Evolutionary conservation across 2,329 filamentous ascomycete species (phyloP), one percentile per base, ranked within the genome.

Genomic region (Colletotrichum orchidophilum): DNA sequence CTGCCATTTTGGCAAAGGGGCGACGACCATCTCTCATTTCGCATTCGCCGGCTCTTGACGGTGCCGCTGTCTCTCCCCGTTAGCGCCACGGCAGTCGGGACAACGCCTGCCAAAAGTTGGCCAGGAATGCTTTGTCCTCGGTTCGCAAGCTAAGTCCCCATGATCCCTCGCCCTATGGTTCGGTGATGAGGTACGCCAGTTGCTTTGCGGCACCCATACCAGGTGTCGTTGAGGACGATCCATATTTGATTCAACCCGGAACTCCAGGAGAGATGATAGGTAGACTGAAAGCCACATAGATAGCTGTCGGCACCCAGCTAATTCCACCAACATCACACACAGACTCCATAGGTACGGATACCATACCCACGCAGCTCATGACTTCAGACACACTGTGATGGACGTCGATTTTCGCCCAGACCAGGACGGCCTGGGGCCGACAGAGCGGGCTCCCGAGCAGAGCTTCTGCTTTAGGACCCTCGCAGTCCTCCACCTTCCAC

Each of bases 401-500:
- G 46, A 7, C 27, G 11, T 61, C 39, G 42, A 27, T 29, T 53
- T 21, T 13, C 3, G 27, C 62, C 31, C 55, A 57, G 67, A 39
- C 55, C 13, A 70, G 55, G 63, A 54, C 49, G 53, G 53, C 54
- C 62, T 66, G 55, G 61, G 61, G 66, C 66, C 66, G 62, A 70
- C 66, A 21, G 27, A 33, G 62, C 50, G 52, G 64, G n/a, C 46
- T 52, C 54, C 63, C 59, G 64, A 63, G 63, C 68, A 71, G 68
- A 71, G 68, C 58, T 67, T 68, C 64, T 68, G 64, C 68, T 68
- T 39, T 57, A n/a, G 26, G 57, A 53, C 58, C 52, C 57, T 63
- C 52, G 50, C 42, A 49, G 39, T 24, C 39, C 50, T 68, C 65
- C 68, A 71, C 68, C 52, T 62, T 57, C 68, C 68, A 66, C 63